Evolutionary conservation across 148 eudicot genomes (phyloP), one percentile per base, ranked within the genome.

Genomic region (Silene uniflora): DNA sequence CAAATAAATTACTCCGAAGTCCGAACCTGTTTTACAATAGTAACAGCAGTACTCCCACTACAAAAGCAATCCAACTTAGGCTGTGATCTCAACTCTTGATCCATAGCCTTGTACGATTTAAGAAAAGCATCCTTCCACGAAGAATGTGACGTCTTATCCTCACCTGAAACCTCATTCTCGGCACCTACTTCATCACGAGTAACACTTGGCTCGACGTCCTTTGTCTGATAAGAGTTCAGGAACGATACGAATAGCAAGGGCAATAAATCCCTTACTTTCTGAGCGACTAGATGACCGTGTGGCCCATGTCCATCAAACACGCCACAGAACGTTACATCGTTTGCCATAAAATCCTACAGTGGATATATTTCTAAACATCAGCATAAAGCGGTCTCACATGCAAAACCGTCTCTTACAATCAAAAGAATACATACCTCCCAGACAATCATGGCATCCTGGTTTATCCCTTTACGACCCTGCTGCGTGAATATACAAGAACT

Each of bases 271-370:
- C 99, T 89, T 71, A 96, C 99, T 91, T 87, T 88, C 47, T 98
- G 98, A 67, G 99, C 91, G 75, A 96, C 99, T 19, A 92, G 89
- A 85, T 96, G 99, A 52, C 98, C 98, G 49, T 96, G 86, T 18
- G 98, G 99, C 62, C 99, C 99, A 66, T 96, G 99, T 69, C 99
- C 98, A 85, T 96, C 99, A 73, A 96, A 96, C 61, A 96, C 90
- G 16, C 99, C 99, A 75, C 90, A 88, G 73, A 96, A 96, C 18
- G 91, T 96, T 73, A 85, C 81, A 87, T 89, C 97, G 10, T 89
- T 96, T 47, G 79, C 75, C 91, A 91, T 89, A 77, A 89, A 96
- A 84, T 89, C 97, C 97, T 91, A 76, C 80, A 85, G 21, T 11
- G 7, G 25, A 69, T 27, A 77, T 67, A 73, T 77, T 71, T 65